Base-by-base conservation (phyloP, 2,329 filamentous ascomycete genomes). In the Aspergillus persii region DNA sequence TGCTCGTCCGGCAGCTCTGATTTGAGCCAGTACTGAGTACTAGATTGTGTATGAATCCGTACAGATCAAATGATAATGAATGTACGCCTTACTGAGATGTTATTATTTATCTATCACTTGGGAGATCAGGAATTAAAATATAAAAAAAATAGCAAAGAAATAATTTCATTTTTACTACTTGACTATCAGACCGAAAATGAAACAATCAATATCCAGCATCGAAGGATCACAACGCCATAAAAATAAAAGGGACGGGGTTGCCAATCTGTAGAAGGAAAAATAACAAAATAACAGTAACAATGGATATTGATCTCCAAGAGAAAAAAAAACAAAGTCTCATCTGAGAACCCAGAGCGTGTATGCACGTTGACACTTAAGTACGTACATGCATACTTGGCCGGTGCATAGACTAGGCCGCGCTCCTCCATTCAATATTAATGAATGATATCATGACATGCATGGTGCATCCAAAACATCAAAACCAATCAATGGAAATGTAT, bases 51-150 rank as follows among this genome's bases (percentile, higher is more conserved):
- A 50, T 50, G 54, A 50, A 50, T 56, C 44, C 54, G 47, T 56
- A 41, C 54, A 56, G 31, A 56, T 50, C 49, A 33, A 56, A 56
- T 50, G 54, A 56, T 56, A 56, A 50, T 56, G 54, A 56, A 56
- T 23, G 54, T 51, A 50, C 47, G 48, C 31, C 12, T 36, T 55
- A 55, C 44, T 54, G 39, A 6, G 30, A 31, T 31, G 12, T n/a
- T n/a, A 11, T 36, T 4, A 36, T 9, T 36, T 36, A 41, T 18
- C 4, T 41, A n/a, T n/a, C n/a, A 12, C 12, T n/a, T 41, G 12
- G 7, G 15, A 15, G 36, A n/a, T n/a, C 18, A 23, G 18, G 18
- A 23, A 23, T 3, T 41, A 4, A 41, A n/a, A 15, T 6, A 15
- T 15, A 41, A 15, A 15, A 41, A 41, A 41, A 6, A 12, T 15